Evolutionary conservation across 2,329 filamentous ascomycete species (phyloP).

Genomic region (Purpureocillium lavendulum): DNA sequence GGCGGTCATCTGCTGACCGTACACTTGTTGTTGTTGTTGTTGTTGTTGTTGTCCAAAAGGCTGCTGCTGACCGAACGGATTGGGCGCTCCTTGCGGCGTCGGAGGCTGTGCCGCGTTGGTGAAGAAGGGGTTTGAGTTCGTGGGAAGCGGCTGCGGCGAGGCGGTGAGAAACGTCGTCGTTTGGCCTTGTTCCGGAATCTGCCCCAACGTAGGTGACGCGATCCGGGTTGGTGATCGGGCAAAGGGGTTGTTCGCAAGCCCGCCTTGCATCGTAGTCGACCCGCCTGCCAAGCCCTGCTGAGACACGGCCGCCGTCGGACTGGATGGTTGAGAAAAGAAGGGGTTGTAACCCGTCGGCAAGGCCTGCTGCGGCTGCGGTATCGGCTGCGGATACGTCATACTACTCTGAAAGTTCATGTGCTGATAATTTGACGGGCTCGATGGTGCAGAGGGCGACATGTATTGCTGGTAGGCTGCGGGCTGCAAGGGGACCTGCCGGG

Average conservation of each 20-base stretch:
- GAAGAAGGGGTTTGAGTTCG: slow-evolving; percentile 29
- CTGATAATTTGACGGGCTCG: slow-evolving; percentile 30
- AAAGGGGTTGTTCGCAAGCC: slow-evolving; percentile 38
- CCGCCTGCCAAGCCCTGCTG: slow-evolving; percentile 32
- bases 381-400: slow-evolving; percentile 32
- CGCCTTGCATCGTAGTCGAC: slow-evolving; percentile 24
- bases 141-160: slow-evolving; percentile 18
- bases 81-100: slow-evolving; percentile 15
- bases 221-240: slow-evolving; percentile 40
- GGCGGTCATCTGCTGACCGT: slow-evolving; percentile 12
- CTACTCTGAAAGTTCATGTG: slow-evolving; percentile 30
- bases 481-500: slow-evolving; percentile 29
- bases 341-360: slow-evolving; percentile 41
- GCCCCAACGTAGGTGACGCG: slow-evolving; percentile 39
- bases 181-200: slow-evolving; percentile 45
- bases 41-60: not conserved
- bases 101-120: slow-evolving; percentile 17
- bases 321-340: slow-evolving; percentile 34
- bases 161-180: slow-evolving; percentile 30
- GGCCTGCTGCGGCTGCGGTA: slow-evolving; percentile 24
- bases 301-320: slow-evolving; percentile 12
- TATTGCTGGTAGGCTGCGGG: slow-evolving; percentile 34
- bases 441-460: slow-evolving; percentile 32
- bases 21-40: slow-evolving; percentile 9
- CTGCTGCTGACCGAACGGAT: slow-evolving; percentile 10